Conservation (phyloP, 345 rosid species). For the Melaleuca alternifolia region DNA sequence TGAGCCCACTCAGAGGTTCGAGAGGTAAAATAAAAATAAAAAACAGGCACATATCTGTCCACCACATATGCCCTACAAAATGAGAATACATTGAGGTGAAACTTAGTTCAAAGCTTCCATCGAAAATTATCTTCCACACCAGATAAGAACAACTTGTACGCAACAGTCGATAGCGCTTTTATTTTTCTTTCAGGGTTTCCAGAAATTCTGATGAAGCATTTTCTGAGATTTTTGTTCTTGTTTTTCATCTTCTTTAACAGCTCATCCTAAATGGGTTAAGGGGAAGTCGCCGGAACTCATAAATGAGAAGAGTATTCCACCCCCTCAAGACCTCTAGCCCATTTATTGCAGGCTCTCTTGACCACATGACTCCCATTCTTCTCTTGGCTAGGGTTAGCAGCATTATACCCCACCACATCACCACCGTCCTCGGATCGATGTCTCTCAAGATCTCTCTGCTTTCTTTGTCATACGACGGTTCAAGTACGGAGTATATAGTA, state of each 20-base stretch:
- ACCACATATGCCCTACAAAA: background rate
- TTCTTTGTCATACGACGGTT: background rate
- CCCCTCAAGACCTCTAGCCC: background rate
- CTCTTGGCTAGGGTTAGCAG: background rate
- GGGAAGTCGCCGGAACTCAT: background rate
- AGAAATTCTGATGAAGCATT: background rate
- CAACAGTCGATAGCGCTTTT: background rate
- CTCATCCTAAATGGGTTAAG: background rate
- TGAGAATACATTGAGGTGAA: background rate
- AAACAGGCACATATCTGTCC: background rate
- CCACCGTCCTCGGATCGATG: background rate
- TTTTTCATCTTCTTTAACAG: background rate
- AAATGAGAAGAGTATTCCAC: background rate
- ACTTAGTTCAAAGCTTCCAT: background rate
- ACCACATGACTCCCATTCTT: slow-evolving; percentile 5
- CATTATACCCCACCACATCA: background rate
- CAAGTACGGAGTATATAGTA: background rate
- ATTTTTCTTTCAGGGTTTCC: background rate
- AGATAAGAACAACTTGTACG: background rate
- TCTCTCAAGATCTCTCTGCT: background rate
- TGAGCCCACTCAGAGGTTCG: slow-evolving; percentile 35
- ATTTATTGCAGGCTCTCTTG: background rate
- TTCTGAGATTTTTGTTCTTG: background rate
- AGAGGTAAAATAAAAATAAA: slow-evolving; percentile 4
- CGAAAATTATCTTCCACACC: background rate